Evolutionary conservation across 345 rosid species (phyloP), one percentile per base, ranked within the genome.

Genomic region (Salix udensis): DNA sequence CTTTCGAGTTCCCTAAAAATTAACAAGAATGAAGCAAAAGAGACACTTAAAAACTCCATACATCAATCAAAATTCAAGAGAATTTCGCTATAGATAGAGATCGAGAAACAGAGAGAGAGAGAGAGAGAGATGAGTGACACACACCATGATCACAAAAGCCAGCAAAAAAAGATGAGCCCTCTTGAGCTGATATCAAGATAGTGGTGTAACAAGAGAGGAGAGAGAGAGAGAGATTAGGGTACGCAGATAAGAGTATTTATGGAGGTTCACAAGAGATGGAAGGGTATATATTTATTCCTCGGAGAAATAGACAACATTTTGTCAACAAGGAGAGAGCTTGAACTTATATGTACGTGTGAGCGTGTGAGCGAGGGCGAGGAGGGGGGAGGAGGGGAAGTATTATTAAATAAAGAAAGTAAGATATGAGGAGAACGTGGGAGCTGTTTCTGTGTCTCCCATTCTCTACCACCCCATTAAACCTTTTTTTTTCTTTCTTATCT

Each of bases 371-470:
- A 71, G 52, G 4, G 15, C 0, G 53, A 1, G 15, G 7, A 6
- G 1, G 31, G 14, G 31, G 7, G 53, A 77, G 71, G 80, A 77
- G 72, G 68, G 37, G 60, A 67, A 64, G 50, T 7, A 44, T 21
- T n/a, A 21, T 30, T 65, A 40, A 62, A 52, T 18, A 78, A 76
- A 67, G 69, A 70, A 72, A 83, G 83, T 76, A 75, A 76, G 82
- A 82, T 80, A 81, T 74, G 89, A 84, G 82, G 80, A 80, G 95
- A 94, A 94, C 97, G 96, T 91, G 97, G 92, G 90, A 66, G 86
- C 84, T 88, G 98, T 90, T 91, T 85, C 91, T 82, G 85, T 90
- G 97, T 91, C 97, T 88, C 91, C 90, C 90, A 87, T 87, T 83
- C 67, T 78, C 67, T 71, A 39, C 70, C 61, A 48, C 36, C 46